Evolutionary conservation across 345 rosid genomes (phyloP).

Genomic region (Iberis pinnata): DNA sequence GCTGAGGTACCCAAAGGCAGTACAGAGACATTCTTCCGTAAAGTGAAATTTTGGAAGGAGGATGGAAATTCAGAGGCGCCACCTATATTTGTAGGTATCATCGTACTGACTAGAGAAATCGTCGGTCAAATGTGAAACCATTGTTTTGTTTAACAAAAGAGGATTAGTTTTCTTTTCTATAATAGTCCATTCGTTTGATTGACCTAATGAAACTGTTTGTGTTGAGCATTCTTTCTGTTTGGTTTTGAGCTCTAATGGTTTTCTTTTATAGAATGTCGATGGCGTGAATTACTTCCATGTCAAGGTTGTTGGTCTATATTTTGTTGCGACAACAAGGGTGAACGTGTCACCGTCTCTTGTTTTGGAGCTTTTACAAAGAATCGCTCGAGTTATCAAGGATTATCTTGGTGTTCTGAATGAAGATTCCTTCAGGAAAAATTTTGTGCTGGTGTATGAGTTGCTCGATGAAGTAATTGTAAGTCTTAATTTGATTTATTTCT

Average conservation of each 20-base stretch:
- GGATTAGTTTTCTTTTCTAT: background rate
- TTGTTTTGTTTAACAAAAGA: background rate
- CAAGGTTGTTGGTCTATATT: conserved; percentile 82
- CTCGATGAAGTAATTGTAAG: conserved; percentile 98
- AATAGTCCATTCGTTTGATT: conserved; percentile 2
- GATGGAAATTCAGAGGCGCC: conserved; percentile 95
- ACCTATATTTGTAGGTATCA: conserved; percentile 98
- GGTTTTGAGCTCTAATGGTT: background rate
- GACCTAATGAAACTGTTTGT: background rate
- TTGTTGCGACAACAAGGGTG: conserved; percentile 93
- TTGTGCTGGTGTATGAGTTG: conserved; percentile 91
- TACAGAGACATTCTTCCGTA: conserved; percentile 90
- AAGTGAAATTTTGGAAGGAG: conserved; percentile 98
- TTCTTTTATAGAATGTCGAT: conserved; percentile 55
- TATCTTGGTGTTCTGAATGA: conserved; percentile 93
- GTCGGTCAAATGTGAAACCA: background rate
- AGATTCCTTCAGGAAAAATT: conserved; percentile 86
- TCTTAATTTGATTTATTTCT: conserved; percentile 13
- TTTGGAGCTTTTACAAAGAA: conserved; percentile 93
- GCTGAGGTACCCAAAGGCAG: conserved; percentile 86
- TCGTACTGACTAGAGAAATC: conserved; percentile 20
- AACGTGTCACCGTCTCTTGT: conserved; percentile 89
- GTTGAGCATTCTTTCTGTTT: background rate
- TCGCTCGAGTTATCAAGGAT: conserved; percentile 94
- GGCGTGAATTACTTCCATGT: conserved; percentile 99